A percentile compares a stretch with the other conserved stretches of the same genome.
Evolutionary conservation across 148 eudicot species (phyloP).

Genomic region (Diospyros lotus): DNA sequence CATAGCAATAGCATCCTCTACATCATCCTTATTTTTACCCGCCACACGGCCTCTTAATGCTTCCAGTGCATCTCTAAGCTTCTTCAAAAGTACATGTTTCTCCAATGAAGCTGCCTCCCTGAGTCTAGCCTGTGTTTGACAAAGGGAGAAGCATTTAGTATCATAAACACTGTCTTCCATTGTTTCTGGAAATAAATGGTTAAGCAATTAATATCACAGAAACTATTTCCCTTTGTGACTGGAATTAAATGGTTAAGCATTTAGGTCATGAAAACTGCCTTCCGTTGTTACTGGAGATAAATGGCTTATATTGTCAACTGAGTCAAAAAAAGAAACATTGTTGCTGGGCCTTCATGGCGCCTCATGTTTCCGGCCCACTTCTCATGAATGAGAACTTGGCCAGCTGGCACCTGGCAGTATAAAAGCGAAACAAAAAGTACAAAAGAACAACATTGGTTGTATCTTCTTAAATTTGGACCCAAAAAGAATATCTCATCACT

Average conservation of each 20-base stretch:
- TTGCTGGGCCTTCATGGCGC: not conserved
- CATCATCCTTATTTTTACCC: constrained; percentile 87
- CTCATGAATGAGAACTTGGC: not conserved
- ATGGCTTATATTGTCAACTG: too few species aligned
- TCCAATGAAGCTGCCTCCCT: constrained; percentile 90
- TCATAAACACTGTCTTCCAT: not conserved
- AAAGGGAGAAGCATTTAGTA: constrained; percentile 8
- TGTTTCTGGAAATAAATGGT: not conserved
- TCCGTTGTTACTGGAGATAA: too few species aligned
- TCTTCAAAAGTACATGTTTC: constrained; percentile 90
- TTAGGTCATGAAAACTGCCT: too few species aligned
- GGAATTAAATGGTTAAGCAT: not conserved
- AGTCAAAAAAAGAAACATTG: not conserved
- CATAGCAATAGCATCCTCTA: constrained; percentile 88
- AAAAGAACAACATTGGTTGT: too few species aligned
- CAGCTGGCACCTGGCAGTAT: not conserved
- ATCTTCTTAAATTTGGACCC: too few species aligned
- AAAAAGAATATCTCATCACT: too few species aligned
- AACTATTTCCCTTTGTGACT: not conserved
- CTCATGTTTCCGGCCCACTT: not conserved
- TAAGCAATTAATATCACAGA: too few species aligned
- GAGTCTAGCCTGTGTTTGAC: constrained; percentile 56
- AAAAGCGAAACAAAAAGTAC: not conserved
- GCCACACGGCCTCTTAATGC: constrained; percentile 82
- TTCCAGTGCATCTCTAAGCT: constrained; percentile 94